phyloP scores from a whole-genome alignment of 371 early-diverging fungal species.

The Dinochytrium kinnereticum region DNA sequence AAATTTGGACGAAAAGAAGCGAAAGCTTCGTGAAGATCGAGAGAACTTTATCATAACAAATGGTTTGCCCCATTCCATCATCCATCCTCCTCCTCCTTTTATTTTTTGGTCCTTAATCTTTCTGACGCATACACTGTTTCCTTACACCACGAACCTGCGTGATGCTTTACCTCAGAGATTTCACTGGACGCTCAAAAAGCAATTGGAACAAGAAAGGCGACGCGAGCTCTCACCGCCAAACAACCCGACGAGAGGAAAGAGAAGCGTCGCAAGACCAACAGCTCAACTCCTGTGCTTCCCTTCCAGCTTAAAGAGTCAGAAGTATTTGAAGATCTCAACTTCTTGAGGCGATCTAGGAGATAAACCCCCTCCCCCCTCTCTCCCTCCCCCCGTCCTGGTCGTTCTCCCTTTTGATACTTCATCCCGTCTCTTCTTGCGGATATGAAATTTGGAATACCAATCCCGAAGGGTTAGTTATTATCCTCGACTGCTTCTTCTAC shows the following conservation, averaged over 20 bases:
- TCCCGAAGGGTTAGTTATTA: too few species aligned
- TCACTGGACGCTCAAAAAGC: conserved; percentile 39
- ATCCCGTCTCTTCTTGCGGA: too few species aligned
- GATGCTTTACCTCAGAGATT: conserved; percentile 20
- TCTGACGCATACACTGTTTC: too few species aligned
- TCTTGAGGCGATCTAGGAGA: too few species aligned
- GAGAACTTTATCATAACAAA: conserved; percentile 77
- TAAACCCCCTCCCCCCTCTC: too few species aligned
- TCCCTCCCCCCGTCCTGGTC: too few species aligned
- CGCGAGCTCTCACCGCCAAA: conserved; percentile 41
- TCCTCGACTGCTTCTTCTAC: too few species aligned
- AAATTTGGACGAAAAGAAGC: conserved; percentile 75
- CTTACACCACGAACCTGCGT: not conserved
- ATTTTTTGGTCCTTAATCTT: too few species aligned
- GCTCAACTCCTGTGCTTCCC: conserved; percentile 1
- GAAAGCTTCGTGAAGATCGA: conserved; percentile 80
- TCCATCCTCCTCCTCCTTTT: not conserved
- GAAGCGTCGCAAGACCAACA: conserved; percentile 32
- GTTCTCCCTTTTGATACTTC: too few species aligned
- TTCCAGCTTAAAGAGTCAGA: conserved; percentile 12
- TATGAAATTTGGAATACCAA: too few species aligned
- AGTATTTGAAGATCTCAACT: not conserved
- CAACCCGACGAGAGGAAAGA: conserved; percentile 41
- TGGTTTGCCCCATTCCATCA: conserved; percentile 45
- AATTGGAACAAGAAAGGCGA: conserved; percentile 40